These are phyloP conservation scores for Eragrostis curvula DNA, from an alignment of 176 grass and related monocot genomes.

Conservation along the genomic window DNA sequence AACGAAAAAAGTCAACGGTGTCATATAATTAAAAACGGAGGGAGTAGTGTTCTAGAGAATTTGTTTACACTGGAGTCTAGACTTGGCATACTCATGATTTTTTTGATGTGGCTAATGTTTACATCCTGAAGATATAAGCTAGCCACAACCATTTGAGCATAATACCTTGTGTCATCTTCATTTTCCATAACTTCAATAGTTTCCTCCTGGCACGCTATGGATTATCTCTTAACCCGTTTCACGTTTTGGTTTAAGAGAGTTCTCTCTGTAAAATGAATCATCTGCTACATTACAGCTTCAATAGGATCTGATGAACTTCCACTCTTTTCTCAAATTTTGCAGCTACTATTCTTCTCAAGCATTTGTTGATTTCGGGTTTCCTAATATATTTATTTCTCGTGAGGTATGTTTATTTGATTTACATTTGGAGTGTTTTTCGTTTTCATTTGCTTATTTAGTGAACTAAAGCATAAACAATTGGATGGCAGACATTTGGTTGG, in stretches of 20 bases:
- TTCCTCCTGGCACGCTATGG: not conserved
- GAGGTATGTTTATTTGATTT: conserved; percentile 75
- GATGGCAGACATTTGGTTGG: conserved; percentile 88
- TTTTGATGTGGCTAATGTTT: not conserved
- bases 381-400: conserved; percentile 96
- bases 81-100: conserved; percentile 12
- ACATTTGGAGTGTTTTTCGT: not conserved
- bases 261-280: not conserved
- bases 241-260: not conserved
- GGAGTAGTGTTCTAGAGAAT: not conserved
- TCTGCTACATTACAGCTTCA: not conserved
- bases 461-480: conserved; percentile 24
- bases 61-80: not conserved
- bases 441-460: conserved; percentile 1
- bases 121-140: not conserved
- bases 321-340: conserved; percentile 32
- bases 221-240: not conserved
- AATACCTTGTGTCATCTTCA: not conserved
- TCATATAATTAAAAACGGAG: too few relatives aligned
- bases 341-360: conserved; percentile 98
- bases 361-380: conserved; percentile 90
- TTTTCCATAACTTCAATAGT: not conserved
- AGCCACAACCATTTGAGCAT: not conserved
- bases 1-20: too few relatives aligned
- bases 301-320: conserved; percentile 6